A percentile compares a stretch with the other conserved stretches of the same genome.
Conservation (phyloP, 176 grass and related monocot genomes). For the Triticum monococcum region DNA sequence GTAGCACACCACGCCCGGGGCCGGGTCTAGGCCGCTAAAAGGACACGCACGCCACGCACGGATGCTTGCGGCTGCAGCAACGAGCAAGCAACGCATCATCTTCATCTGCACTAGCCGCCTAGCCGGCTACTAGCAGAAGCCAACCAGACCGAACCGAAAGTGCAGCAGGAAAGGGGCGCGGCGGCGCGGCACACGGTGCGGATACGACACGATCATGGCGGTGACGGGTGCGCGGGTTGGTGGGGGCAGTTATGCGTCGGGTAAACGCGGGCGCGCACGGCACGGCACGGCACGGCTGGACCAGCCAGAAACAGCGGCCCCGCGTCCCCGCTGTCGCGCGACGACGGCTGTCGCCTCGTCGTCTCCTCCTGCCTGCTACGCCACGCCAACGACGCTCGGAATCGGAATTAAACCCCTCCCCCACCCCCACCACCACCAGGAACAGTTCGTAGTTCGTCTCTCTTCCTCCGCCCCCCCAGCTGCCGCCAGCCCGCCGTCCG, state of each 20-base stretch:
- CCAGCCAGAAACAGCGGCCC: not conserved
- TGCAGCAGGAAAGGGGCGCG: not conserved
- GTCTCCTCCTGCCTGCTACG: not conserved
- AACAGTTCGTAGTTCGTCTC: too few relatives aligned
- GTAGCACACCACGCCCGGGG: too few relatives aligned
- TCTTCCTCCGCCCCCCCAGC: not conserved
- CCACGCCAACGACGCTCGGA: conserved; percentile 22
- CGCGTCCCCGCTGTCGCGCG: conserved; percentile 20
- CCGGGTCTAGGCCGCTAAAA: too few relatives aligned
- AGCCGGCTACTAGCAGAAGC: too few relatives aligned
- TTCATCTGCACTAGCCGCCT: not conserved
- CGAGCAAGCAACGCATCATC: not conserved
- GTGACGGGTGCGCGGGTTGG: not conserved
- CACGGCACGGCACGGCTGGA: not conserved
- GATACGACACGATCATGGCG: not conserved
- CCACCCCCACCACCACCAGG: not conserved
- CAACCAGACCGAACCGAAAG: not conserved
- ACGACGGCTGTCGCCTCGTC: not conserved
- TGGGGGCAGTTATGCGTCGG: conserved; percentile 17
- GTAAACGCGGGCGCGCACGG: conserved; percentile 35
- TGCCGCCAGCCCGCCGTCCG: not conserved
- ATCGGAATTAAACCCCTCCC: not conserved
- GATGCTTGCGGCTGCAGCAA: not conserved
- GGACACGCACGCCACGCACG: not conserved
- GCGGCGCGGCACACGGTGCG: not conserved